These are phyloP conservation scores for Lactarius vividus DNA, from an alignment of 768 basidiomycete species.

Conservation along the genomic window DNA sequence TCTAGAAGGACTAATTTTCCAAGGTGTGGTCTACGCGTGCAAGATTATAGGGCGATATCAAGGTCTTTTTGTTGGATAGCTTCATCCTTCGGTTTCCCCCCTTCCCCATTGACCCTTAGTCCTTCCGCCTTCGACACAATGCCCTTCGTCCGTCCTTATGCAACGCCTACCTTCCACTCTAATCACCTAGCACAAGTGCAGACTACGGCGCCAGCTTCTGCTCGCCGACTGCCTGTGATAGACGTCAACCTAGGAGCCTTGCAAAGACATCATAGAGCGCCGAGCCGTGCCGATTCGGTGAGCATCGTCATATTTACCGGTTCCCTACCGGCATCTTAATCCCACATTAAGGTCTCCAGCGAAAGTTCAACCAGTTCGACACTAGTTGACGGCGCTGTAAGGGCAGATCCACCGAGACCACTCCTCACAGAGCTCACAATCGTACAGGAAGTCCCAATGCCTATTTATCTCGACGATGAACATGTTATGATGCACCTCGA, in stretches of 20 bases:
- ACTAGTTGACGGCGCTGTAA: slow-evolving; percentile 24
- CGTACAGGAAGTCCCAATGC: slow-evolving; percentile 14
- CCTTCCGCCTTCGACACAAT: neutral
- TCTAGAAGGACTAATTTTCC: slow-evolving; percentile 11
- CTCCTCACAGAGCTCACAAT: neutral
- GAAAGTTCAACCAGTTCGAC: slow-evolving; percentile 26
- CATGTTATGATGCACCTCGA: slow-evolving; percentile 27
- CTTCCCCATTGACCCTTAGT: slow-evolving; percentile 8
- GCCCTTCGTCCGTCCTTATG: slow-evolving; percentile 11
- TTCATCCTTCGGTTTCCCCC: slow-evolving; percentile 17
- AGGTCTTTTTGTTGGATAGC: slow-evolving; percentile 12
- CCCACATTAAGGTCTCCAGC: slow-evolving; percentile 19
- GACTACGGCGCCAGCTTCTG: slow-evolving; percentile 1
- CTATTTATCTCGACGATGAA: slow-evolving; percentile 21
- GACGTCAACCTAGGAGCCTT: slow-evolving; percentile 18
- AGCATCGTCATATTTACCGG: slow-evolving; percentile 2
- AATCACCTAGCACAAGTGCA: slow-evolving; percentile 1
- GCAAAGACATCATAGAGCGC: slow-evolving; percentile 18
- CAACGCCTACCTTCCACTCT: slow-evolving; percentile 2
- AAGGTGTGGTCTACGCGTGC: slow-evolving; percentile 22
- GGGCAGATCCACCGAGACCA: neutral
- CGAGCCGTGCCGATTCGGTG: slow-evolving; percentile 27
- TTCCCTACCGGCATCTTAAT: neutral
- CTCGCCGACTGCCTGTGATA: slow-evolving; percentile 17
- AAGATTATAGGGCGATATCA: slow-evolving; percentile 19